Conservation (phyloP, 2,329 filamentous ascomycete species). For the Fusarium haematococcum region DNA sequence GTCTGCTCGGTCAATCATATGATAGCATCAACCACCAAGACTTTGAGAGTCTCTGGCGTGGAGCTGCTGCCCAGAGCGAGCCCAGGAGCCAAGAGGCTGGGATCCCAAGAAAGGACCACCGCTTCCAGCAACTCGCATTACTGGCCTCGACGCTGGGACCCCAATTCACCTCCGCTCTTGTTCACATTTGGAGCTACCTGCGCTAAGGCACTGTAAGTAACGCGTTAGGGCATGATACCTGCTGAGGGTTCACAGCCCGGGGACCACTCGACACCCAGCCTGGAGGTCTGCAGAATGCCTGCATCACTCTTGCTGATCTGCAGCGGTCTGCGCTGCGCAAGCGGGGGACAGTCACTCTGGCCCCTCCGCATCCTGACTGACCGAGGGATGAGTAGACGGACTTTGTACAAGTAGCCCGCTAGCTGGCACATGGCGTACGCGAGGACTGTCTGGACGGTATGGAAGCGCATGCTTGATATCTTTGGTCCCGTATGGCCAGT, state of each 20-base stretch:
- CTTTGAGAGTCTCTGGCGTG: neutral
- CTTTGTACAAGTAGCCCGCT: constrained; percentile 7
- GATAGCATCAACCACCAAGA: neutral
- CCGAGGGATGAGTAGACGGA: constrained; percentile 7
- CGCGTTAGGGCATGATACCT: constrained; percentile 34
- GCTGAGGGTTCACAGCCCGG: constrained; percentile 38
- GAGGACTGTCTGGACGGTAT: neutral
- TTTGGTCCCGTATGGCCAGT: constrained; percentile 22
- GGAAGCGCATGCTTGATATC: constrained; percentile 16
- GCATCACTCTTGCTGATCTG: constrained; percentile 36
- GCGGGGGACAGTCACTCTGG: neutral
- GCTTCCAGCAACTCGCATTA: constrained; percentile 39
- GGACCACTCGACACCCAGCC: constrained; percentile 31
- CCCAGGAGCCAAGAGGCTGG: constrained; percentile 10
- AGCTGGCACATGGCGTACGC: neutral
- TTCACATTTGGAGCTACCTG: constrained; percentile 32
- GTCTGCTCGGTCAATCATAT: neutral
- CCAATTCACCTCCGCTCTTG: constrained; percentile 12
- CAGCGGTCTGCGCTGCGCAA: constrained; percentile 37
- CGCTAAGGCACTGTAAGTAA: constrained; percentile 35
- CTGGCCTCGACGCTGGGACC: constrained; percentile 27
- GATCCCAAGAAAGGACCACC: constrained; percentile 13
- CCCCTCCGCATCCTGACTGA: constrained; percentile 30
- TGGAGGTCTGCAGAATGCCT: constrained; percentile 29
- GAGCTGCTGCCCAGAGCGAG: constrained; percentile 13